These are phyloP conservation scores for Lachnellula occidentalis DNA, from an alignment of 2,329 filamentous ascomycete species.

Conservation along the genomic window DNA sequence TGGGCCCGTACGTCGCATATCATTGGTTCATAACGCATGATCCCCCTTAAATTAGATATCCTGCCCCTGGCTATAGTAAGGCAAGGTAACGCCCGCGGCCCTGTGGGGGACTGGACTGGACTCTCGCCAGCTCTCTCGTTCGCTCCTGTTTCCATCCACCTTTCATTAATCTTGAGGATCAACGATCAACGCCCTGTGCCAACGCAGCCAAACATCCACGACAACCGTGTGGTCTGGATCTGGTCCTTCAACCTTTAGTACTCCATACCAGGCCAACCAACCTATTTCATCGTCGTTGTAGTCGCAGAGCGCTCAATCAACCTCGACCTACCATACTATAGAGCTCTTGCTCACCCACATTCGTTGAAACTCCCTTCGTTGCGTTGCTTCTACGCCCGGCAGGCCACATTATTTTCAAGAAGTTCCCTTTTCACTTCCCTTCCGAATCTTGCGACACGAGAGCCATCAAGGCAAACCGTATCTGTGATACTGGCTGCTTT, in stretches of 20 bases:
- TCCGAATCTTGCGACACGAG: slow-evolving; percentile 2
- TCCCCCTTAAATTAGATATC: not conserved
- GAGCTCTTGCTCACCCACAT: slow-evolving; percentile 24
- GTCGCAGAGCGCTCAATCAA: slow-evolving; percentile 1
- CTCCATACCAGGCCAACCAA: not conserved
- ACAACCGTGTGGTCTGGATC: not conserved
- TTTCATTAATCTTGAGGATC: not conserved
- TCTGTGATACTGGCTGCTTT: slow-evolving; percentile 13
- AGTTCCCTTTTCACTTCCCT: slow-evolving; percentile 12
- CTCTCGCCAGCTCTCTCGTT: not conserved
- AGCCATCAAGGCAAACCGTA: slow-evolving; percentile 8
- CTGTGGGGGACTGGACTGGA: too few species aligned
- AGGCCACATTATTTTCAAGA: slow-evolving; percentile 11
- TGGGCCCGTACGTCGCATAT: not conserved
- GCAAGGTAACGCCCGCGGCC: too few species aligned
- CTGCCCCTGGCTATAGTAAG: too few species aligned
- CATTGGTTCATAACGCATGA: not conserved
- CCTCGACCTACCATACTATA: not conserved
- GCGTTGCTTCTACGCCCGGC: slow-evolving; percentile 10
- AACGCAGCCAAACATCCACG: not conserved
- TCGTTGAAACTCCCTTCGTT: slow-evolving; percentile 16
- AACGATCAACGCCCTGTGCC: not conserved
- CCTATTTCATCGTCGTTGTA: slow-evolving; percentile 11
- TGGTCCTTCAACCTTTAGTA: not conserved
- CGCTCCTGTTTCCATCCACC: not conserved